Evolutionary conservation across 2,329 filamentous ascomycete genomes (phyloP).

Genomic region (Cryphonectria parasitica): DNA sequence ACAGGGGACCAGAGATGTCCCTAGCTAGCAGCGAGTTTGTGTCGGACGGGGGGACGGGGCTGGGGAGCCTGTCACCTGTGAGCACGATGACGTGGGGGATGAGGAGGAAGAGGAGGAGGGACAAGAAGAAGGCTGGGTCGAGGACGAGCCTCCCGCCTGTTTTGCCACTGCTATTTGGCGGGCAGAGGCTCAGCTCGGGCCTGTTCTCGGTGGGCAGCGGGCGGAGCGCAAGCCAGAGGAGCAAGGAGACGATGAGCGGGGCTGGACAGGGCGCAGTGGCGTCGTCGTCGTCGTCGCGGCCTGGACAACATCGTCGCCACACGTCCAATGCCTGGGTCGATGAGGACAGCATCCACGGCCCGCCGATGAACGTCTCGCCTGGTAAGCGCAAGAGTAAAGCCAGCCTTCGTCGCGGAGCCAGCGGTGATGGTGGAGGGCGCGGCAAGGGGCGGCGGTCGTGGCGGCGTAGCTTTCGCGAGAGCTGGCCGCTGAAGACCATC

Average conservation of each 20-base stretch:
- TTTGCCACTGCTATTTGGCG: conserved; percentile 35
- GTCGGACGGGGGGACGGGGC: conserved; percentile 4
- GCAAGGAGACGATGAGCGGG: conserved; percentile 8
- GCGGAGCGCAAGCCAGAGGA: background rate
- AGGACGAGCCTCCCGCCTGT: conserved; percentile 18
- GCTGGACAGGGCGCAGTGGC: background rate
- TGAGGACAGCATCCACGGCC: conserved; percentile 55
- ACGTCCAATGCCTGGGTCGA: conserved; percentile 50
- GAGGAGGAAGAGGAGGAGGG: conserved; percentile 23
- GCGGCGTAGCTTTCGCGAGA: conserved; percentile 32
- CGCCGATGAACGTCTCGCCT: conserved; percentile 39
- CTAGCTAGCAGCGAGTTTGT: background rate
- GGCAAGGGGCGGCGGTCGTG: conserved; percentile 19
- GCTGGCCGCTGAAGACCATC: conserved; percentile 36
- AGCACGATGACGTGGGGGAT: conserved; percentile 8
- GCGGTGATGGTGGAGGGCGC: conserved; percentile 15
- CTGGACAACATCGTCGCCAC: conserved; percentile 34
- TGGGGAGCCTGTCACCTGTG: background rate
- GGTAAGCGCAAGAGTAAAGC: conserved; percentile 30
- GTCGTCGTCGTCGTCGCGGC: background rate
- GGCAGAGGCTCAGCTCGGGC: conserved; percentile 17
- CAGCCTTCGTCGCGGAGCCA: conserved; percentile 37
- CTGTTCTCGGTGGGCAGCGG: conserved; percentile 14
- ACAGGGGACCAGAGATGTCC: conserved; percentile 1
- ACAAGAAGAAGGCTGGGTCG: conserved; percentile 9